These are phyloP conservation scores for Catharanthus roseus DNA, from an alignment of 257 asterid species.

Conservation along the genomic window DNA sequence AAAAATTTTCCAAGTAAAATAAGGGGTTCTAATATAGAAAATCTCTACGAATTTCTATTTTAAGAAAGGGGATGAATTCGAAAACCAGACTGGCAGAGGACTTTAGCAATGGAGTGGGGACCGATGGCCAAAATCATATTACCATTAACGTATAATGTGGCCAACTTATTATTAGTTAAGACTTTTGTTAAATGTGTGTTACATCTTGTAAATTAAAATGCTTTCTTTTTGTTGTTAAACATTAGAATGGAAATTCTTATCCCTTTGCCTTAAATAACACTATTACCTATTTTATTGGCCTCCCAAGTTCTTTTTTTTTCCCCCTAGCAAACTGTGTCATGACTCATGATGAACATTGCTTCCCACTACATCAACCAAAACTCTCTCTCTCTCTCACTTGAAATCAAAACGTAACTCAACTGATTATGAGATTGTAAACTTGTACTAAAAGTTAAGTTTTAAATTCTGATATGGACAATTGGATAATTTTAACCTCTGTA, in stretches of 20 bases:
- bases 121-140: not conserved
- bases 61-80: not conserved
- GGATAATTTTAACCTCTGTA: no score
- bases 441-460: no score
- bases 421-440: no score
- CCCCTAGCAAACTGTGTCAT: not conserved
- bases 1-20: no score
- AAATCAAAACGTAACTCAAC: no score
- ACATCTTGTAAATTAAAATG: not conserved
- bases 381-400: no score
- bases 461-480: no score
- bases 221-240: slow-evolving; percentile 1
- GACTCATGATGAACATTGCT: not conserved
- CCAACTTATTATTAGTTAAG: not conserved
- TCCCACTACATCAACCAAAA: no score
- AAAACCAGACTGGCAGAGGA: not conserved
- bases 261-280: not conserved
- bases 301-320: not conserved
- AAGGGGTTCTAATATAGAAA: not conserved
- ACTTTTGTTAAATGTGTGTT: not conserved
- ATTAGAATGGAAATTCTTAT: no score
- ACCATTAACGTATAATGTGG: not conserved
- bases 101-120: not conserved
- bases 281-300: not conserved
- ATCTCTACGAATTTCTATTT: not conserved